These are phyloP conservation scores for Rhodotorula kratochvilovae DNA, from an alignment of 768 basidiomycete species.

Conservation along the genomic window DNA sequence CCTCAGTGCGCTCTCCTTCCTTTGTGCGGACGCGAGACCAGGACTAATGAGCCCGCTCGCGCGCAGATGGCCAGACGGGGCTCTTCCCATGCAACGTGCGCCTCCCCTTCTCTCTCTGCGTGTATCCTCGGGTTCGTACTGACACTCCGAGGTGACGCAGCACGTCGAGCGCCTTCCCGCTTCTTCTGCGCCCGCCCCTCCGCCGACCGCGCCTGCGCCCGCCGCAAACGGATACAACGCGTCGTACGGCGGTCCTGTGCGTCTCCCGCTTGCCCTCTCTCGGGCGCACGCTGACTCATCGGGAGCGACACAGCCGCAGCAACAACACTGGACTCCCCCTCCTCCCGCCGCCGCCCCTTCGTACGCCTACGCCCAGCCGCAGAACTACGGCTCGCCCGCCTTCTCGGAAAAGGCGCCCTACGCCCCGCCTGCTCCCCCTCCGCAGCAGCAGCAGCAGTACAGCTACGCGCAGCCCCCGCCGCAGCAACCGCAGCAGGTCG, in stretches of 20 bases:
- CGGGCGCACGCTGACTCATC: too few species aligned
- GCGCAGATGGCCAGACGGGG: slow-evolving; percentile 58
- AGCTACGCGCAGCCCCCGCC: background rate
- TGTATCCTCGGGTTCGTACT: background rate
- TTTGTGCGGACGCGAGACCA: background rate
- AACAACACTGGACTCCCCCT: background rate
- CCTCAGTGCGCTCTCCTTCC: slow-evolving; percentile 8
- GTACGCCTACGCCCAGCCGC: slow-evolving; percentile 19
- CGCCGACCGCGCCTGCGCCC: background rate
- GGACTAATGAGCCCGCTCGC: too few species aligned
- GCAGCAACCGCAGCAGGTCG: background rate
- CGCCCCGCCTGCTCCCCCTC: slow-evolving; percentile 2
- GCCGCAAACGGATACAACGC: background rate
- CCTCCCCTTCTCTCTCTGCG: too few species aligned
- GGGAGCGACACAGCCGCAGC: too few species aligned
- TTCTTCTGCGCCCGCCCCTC: too few species aligned
- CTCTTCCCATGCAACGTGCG: slow-evolving; percentile 65
- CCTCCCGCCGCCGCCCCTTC: background rate
- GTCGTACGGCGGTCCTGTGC: background rate
- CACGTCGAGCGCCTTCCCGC: slow-evolving; percentile 57
- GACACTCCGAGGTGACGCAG: background rate
- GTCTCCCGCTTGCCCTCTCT: background rate
- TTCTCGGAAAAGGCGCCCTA: background rate
- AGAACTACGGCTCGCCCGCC: slow-evolving; percentile 2
- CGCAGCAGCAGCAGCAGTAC: slow-evolving; percentile 10